Evolutionary conservation across 2,329 filamentous ascomycete species (phyloP), one percentile per base, ranked within the genome.

Genomic region (Trichoderma endophyticum): DNA sequence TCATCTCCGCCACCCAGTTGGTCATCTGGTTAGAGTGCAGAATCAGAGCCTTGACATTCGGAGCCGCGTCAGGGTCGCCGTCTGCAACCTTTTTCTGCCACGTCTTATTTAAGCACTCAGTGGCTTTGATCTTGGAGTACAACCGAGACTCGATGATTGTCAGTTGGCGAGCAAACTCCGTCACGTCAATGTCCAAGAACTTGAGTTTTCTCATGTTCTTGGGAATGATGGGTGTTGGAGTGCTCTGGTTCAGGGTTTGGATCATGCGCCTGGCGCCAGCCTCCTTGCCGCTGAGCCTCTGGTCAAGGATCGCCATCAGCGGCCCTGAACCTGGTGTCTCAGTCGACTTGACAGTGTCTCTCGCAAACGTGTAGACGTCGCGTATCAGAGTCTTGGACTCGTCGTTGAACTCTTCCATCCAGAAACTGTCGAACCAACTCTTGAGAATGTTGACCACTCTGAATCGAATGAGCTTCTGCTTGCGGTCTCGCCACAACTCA

Each of bases 181-280:
- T 93, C 0, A 94, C 91, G 79, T 99, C 96, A 76, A 99, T 98
- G 79, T 99, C 96, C 71, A 98, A 84, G 83, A 99, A 98, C 82
- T 98, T 99, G 77, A 99, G 88, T 83, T 98, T 99, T 88, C 96
- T 98, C 94, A 99, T 97, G 81, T 98, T 98, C 87, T 97, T 98
- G 1, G 96, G 96, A 80, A 98, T 90, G 79, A 98, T 98, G 1
- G 96, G 94, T 43, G 92, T 85, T 4, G 96, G 95, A 1, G 93
- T 92, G 74, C 93, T 91, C 77, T 91, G 91, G 79, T 91, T 95
- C 74, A 96, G 85, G 0, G 94, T 98, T 74, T 96, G 90, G 21
- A 99, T 91, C 79, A 99, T 88, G 39, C 93, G 90, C 79, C 97
- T 95, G 11, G 91, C 92, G 24, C 93, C 91, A 18, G 92, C 92